Conservation (phyloP, 2,329 filamentous ascomycete species). For the Aspergillus quadricinctus region DNA sequence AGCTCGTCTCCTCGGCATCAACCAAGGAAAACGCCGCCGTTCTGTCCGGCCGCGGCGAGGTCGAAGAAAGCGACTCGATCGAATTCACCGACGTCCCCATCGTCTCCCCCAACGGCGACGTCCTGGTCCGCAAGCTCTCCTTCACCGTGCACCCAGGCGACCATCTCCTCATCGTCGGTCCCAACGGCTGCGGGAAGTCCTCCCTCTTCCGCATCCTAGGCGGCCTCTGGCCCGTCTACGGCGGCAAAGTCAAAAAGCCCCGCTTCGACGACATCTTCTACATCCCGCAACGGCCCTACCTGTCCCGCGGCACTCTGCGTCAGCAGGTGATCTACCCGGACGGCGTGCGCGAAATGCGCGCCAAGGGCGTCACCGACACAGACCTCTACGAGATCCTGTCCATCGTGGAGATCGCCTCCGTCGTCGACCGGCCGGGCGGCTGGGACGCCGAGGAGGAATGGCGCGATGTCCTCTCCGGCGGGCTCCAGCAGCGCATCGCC, state of each 20-base stretch:
- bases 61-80: slow-evolving; percentile 78
- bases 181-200: slow-evolving; percentile 96
- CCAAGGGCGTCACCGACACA: slow-evolving; percentile 74
- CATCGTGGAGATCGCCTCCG: slow-evolving; percentile 74
- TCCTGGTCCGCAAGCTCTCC: slow-evolving; percentile 78
- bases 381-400: slow-evolving; percentile 74
- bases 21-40: slow-evolving; percentile 79
- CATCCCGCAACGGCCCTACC: slow-evolving; percentile 91
- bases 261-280: slow-evolving; percentile 94
- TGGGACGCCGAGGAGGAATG: slow-evolving; percentile 97
- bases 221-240: slow-evolving; percentile 96
- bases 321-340: slow-evolving; percentile 98
- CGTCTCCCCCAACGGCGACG: slow-evolving; percentile 92
- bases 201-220: slow-evolving; percentile 94
- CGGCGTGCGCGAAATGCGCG: slow-evolving; percentile 77
- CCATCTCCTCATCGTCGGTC: slow-evolving; percentile 89
- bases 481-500: slow-evolving; percentile 90
- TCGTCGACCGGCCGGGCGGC: slow-evolving; percentile 73
- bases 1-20: slow-evolving; percentile 82
- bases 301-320: slow-evolving; percentile 84
- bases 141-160: slow-evolving; percentile 84
- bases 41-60: slow-evolving; percentile 72
- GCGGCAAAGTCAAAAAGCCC: slow-evolving; percentile 87
- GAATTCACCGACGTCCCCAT: slow-evolving; percentile 88
- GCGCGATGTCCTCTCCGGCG: slow-evolving; percentile 88